Conservation (phyloP, 2,329 filamentous ascomycete genomes). For the Aspergillus udagawae region DNA sequence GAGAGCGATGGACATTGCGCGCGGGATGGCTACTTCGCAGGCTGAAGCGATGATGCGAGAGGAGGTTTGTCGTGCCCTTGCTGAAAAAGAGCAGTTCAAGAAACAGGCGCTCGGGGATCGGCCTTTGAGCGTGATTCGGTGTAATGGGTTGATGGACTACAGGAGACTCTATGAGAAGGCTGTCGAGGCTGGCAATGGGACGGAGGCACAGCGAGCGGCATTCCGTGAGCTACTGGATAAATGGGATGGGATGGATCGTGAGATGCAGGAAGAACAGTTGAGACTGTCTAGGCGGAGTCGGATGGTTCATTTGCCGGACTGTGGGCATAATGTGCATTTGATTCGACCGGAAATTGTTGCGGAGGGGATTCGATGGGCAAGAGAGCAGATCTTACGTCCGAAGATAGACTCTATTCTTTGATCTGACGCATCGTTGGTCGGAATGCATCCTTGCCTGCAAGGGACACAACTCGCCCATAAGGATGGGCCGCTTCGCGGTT, state of each 20-base stretch:
- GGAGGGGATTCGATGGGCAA: constrained; percentile 34
- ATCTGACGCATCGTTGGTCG: not conserved
- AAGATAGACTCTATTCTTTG: not conserved
- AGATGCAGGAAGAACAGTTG: constrained; percentile 31
- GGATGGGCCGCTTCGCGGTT: too few species aligned
- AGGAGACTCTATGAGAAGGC: constrained; percentile 30
- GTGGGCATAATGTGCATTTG: constrained; percentile 38
- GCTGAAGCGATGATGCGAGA: constrained; percentile 19
- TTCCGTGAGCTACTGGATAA: constrained; percentile 27
- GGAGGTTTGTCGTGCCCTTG: constrained; percentile 25
- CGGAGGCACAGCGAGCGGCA: constrained; percentile 23
- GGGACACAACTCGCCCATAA: too few species aligned
- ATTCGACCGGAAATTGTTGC: constrained; percentile 35
- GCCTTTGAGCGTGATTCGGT: constrained; percentile 36
- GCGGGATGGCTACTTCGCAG: constrained; percentile 15
- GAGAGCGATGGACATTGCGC: constrained; percentile 27
- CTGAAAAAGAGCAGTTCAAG: constrained; percentile 29
- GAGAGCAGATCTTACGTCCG: constrained; percentile 6
- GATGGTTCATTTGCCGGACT: constrained; percentile 30
- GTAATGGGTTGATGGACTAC: constrained; percentile 30
- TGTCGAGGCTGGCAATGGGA: constrained; percentile 31
- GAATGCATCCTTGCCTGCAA: too few species aligned
- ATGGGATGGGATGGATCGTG: constrained; percentile 25
- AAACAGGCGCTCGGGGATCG: constrained; percentile 21
- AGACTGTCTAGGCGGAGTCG: constrained; percentile 26